Percentiles rank a stretch among this genome's conserved stretches.
Evolutionary conservation across 1,284 basidiomycete species (phyloP).

Genomic region (Xerocomus amazonicus): DNA sequence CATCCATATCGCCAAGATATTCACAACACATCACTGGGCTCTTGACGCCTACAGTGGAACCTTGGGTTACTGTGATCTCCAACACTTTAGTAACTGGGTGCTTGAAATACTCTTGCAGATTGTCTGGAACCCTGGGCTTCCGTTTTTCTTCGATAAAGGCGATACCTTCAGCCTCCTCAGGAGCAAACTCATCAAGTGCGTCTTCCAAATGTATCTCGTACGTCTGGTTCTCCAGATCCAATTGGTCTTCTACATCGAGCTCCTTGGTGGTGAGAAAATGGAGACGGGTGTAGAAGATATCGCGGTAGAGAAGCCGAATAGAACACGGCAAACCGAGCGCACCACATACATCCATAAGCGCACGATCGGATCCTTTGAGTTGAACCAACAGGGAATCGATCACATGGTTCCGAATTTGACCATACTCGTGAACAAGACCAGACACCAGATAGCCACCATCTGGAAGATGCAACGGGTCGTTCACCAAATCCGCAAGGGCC

Average conservation of each 20-base stretch:
- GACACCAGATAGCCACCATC: constrained; percentile 10
- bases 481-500: constrained; percentile 33
- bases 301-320: constrained; percentile 6
- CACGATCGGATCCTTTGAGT: constrained; percentile 35
- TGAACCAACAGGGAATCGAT: constrained; percentile 4
- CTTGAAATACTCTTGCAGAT: background rate
- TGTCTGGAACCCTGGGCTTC: background rate
- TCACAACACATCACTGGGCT: background rate
- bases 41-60: background rate
- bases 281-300: background rate
- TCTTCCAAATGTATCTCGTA: background rate
- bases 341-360: constrained; percentile 26
- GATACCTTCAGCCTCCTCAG: constrained; percentile 14
- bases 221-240: background rate
- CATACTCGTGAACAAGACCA: constrained; percentile 8
- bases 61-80: constrained; percentile 8
- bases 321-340: background rate
- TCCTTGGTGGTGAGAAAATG: constrained; percentile 20
- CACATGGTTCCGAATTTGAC: background rate
- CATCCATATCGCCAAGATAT: background rate
- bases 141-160: background rate
- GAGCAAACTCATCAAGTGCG: constrained; percentile 7
- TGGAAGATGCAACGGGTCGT: constrained; percentile 26
- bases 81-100: constrained; percentile 6
- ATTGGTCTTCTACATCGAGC: background rate